Evolutionary conservation across 1,284 basidiomycete species (phyloP).

Genomic region (Tremellales sp.): DNA sequence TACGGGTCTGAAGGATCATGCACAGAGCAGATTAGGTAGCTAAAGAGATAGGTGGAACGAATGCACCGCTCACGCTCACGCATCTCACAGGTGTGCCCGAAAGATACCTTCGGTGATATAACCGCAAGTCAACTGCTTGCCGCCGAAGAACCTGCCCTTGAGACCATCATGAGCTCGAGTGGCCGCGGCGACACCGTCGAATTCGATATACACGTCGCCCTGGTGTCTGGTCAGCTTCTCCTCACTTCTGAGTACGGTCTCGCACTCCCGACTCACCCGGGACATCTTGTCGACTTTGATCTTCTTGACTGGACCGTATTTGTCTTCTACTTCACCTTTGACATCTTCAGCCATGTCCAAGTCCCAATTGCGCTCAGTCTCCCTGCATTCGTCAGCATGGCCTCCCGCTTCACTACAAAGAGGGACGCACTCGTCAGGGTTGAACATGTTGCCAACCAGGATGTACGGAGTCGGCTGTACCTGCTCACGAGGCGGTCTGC

Average conservation of each 20-base stretch:
- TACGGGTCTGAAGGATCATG: too few species aligned
- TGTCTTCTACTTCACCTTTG: constrained; percentile 83
- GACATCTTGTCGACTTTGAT: constrained; percentile 95
- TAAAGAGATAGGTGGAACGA: too few species aligned
- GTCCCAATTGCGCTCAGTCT: constrained; percentile 95
- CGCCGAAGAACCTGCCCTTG: constrained; percentile 93
- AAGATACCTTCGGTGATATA: constrained; percentile 89
- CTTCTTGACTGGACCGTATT: constrained; percentile 80
- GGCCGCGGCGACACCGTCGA: constrained; percentile 71
- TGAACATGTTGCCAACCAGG: constrained; percentile 91
- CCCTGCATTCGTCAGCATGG: constrained; percentile 53
- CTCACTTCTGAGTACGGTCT: too few species aligned
- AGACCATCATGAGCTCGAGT: constrained; percentile 81
- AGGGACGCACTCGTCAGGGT: constrained; percentile 77
- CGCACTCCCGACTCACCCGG: constrained; percentile 56
- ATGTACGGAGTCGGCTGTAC: constrained; percentile 66
- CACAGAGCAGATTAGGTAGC: too few species aligned
- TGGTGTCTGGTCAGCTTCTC: constrained; percentile 43
- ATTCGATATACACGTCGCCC: constrained; percentile 98
- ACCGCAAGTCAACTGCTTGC: constrained; percentile 73
- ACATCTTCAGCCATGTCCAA: constrained; percentile 93
- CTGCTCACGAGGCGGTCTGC: background rate
- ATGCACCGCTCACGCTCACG: too few species aligned
- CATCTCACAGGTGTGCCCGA: constrained; percentile 64
- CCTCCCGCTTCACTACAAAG: background rate